These are phyloP conservation scores for Podaxis sp. DNA, from an alignment of 768 basidiomycete genomes.

Conservation along the genomic window DNA sequence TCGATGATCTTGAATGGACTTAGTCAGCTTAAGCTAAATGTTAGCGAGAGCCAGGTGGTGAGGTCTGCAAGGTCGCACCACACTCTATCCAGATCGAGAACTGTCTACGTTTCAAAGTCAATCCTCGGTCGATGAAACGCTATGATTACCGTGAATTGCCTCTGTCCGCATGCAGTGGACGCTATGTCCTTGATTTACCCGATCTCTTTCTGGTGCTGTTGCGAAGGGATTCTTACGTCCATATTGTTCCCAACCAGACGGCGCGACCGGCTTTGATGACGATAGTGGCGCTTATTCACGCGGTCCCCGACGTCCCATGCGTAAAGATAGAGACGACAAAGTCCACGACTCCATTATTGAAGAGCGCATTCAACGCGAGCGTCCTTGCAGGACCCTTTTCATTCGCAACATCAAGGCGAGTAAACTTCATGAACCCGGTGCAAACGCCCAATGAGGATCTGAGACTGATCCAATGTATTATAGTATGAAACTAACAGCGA, in stretches of 20 bases:
- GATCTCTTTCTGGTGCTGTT: constrained; percentile 36
- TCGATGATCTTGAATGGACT: constrained; percentile 19
- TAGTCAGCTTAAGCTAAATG: constrained; percentile 46
- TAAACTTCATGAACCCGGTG: constrained; percentile 16
- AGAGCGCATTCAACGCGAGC: constrained; percentile 90
- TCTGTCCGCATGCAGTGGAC: constrained; percentile 37
- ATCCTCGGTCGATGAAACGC: constrained; percentile 21
- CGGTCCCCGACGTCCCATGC: constrained; percentile 43
- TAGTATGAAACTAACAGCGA: constrained; percentile 90
- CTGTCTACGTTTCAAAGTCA: constrained; percentile 15
- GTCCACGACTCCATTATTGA: constrained; percentile 90
- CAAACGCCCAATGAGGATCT: not conserved
- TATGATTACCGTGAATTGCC: constrained; percentile 31
- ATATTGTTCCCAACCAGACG: constrained; percentile 61
- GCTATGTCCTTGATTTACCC: constrained; percentile 47
- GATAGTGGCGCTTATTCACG: constrained; percentile 42
- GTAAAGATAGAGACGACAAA: constrained; percentile 85
- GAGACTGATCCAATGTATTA: constrained; percentile 19
- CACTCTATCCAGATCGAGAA: constrained; percentile 9
- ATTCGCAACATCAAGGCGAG: constrained; percentile 98
- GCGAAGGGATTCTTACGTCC: constrained; percentile 44
- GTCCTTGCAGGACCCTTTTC: constrained; percentile 94
- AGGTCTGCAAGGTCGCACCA: constrained; percentile 1
- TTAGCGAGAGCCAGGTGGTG: constrained; percentile 41
- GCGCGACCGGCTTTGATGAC: constrained; percentile 55